Conservation (phyloP, 192 early-diverging fungal species). For the Entomortierella lignicola region DNA sequence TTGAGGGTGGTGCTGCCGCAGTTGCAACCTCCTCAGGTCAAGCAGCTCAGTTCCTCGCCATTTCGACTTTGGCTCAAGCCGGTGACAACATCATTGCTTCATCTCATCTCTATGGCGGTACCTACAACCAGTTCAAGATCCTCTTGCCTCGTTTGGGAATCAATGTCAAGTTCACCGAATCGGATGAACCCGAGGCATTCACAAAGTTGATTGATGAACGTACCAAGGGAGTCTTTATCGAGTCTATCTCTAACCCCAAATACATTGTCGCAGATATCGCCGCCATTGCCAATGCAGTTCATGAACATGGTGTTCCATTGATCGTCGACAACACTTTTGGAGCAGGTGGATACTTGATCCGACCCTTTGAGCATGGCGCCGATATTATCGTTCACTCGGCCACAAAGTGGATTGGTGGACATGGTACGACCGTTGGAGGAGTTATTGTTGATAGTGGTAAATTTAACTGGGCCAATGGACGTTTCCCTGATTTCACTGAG, state of each 20-base stretch:
- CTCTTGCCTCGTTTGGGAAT: conserved; percentile 87
- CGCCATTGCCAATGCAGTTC: conserved; percentile 83
- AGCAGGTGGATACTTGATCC: conserved; percentile 83
- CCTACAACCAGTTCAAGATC: conserved; percentile 90
- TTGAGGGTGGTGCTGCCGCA: conserved; percentile 88
- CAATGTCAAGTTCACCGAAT: conserved; percentile 77
- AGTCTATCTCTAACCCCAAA: conserved; percentile 92
- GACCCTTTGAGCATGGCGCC: conserved; percentile 94
- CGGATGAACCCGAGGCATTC: conserved; percentile 83
- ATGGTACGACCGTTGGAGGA: conserved; percentile 94
- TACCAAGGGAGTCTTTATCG: conserved; percentile 93
- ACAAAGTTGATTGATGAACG: conserved; percentile 83
- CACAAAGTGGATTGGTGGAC: conserved; percentile 94
- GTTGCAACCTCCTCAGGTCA: conserved; percentile 73
- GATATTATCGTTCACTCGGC: conserved; percentile 95
- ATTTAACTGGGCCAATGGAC: conserved; percentile 90
- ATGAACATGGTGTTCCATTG: conserved; percentile 86
- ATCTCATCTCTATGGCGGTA: conserved; percentile 78
- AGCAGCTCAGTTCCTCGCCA: conserved; percentile 88
- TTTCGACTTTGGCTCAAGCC: conserved; percentile 78
- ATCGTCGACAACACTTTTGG: conserved; percentile 98
- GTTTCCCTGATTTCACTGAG: conserved; percentile 89
- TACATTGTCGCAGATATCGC: conserved; percentile 90
- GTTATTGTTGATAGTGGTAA: conserved; percentile 89
- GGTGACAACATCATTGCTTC: conserved; percentile 94